Percentiles rank a stretch among this genome's conserved stretches.
These are phyloP conservation scores for Aurifilum marmelostoma DNA, from an alignment of 2,329 filamentous ascomycete species.

Conservation along the genomic window DNA sequence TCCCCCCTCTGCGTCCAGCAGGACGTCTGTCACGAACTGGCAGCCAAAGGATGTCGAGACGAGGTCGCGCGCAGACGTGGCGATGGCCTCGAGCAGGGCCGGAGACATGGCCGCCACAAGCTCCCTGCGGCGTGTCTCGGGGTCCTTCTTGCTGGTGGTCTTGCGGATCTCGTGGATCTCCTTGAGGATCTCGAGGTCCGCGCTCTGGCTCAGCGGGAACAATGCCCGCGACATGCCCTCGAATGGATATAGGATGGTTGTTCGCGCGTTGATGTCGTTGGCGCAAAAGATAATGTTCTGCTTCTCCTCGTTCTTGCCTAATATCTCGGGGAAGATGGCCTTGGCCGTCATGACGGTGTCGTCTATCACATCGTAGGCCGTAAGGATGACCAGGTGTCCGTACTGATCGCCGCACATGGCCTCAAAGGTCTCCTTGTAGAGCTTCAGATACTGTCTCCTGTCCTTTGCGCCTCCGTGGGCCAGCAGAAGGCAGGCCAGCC, in stretches of 20 bases:
- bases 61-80: constrained; percentile 68
- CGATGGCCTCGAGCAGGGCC: constrained; percentile 74
- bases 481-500: constrained; percentile 78
- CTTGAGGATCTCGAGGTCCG: constrained; percentile 70
- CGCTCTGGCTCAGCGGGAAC: constrained; percentile 64
- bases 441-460: constrained; percentile 81
- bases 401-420: constrained; percentile 80
- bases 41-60: constrained; percentile 79
- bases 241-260: constrained; percentile 80
- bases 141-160: constrained; percentile 90
- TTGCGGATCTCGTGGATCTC: constrained; percentile 80
- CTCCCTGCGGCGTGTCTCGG: constrained; percentile 74
- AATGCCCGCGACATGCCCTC: constrained; percentile 65
- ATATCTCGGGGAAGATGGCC: constrained; percentile 82
- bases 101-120: constrained; percentile 75
- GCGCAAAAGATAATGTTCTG: constrained; percentile 67
- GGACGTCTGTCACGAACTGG: constrained; percentile 81
- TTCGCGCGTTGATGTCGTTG: constrained; percentile 67
- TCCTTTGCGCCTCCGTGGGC: constrained; percentile 91
- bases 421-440: constrained; percentile 87
- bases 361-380: constrained; percentile 89
- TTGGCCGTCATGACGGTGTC: constrained; percentile 90
- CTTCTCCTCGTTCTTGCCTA: constrained; percentile 70
- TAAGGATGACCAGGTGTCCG: constrained; percentile 79
- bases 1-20: constrained; percentile 77